Evolutionary conservation across 352 stramenopile species (phyloP).

Genomic region (Globisporangium alternatum): DNA sequence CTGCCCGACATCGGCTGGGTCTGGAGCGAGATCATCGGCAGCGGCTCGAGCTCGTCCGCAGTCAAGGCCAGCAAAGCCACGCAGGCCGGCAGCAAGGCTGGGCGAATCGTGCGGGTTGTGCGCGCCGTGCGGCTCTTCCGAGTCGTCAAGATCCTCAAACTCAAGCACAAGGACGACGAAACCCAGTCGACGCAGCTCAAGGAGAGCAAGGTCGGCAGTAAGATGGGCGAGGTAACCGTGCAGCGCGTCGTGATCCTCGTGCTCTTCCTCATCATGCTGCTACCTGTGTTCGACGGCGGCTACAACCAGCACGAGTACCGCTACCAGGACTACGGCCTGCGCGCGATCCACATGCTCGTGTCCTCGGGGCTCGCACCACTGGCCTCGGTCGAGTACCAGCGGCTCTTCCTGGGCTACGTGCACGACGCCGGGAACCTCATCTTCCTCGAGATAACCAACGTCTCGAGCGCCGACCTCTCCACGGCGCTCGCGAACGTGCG

Average conservation of each 20-base stretch:
- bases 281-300: slow-evolving; percentile 84
- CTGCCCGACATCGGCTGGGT: slow-evolving; percentile 84
- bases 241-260: slow-evolving; percentile 88
- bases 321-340: slow-evolving; percentile 84
- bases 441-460: slow-evolving; percentile 57
- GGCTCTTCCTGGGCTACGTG: slow-evolving; percentile 65
- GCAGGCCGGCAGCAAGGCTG: slow-evolving; percentile 71
- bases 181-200: slow-evolving; percentile 31
- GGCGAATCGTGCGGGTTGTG: slow-evolving; percentile 84
- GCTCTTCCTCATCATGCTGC: slow-evolving; percentile 86
- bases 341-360: slow-evolving; percentile 67
- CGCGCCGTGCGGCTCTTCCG: slow-evolving; percentile 80
- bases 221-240: slow-evolving; percentile 87
- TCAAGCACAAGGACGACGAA: slow-evolving; percentile 70
- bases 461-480: slow-evolving; percentile 33
- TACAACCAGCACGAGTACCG: slow-evolving; percentile 76
- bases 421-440: slow-evolving; percentile 54
- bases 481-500: slow-evolving; percentile 35
- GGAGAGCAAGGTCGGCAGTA: slow-evolving; percentile 87
- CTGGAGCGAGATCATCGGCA: slow-evolving; percentile 70
- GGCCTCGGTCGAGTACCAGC: slow-evolving; percentile 45
- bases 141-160: slow-evolving; percentile 86
- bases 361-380: slow-evolving; percentile 39
- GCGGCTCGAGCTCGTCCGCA: slow-evolving; percentile 36
- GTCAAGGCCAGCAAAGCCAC: slow-evolving; percentile 73